Percentiles rank a stretch among this genome's conserved stretches.
These are phyloP conservation scores for Huntiella savannae DNA, from an alignment of 2,329 filamentous ascomycete species.

Conservation along the genomic window DNA sequence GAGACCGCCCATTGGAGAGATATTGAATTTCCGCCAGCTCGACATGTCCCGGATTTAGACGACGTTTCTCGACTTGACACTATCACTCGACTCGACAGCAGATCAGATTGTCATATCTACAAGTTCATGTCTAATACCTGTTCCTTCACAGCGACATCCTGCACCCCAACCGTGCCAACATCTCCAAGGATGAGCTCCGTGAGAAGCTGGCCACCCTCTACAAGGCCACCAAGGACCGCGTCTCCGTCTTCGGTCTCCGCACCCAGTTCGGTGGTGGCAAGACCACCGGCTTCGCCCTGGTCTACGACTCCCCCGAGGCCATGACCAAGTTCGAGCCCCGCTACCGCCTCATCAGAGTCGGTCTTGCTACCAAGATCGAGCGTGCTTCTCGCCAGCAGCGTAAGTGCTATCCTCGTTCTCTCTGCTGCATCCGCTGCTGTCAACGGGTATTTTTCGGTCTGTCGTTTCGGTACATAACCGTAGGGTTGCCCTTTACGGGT, in stretches of 20 bases:
- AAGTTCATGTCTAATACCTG: slow-evolving; percentile 13
- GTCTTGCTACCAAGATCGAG: slow-evolving; percentile 85
- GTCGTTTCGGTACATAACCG: not conserved
- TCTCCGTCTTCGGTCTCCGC: slow-evolving; percentile 94
- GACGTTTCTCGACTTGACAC: too few species aligned
- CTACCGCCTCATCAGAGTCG: slow-evolving; percentile 91
- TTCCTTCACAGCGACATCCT: slow-evolving; percentile 68
- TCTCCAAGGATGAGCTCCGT: slow-evolving; percentile 97
- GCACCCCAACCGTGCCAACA: slow-evolving; percentile 94
- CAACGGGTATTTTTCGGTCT: slow-evolving; percentile 2
- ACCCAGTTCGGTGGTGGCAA: slow-evolving; percentile 99
- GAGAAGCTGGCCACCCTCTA: slow-evolving; percentile 87
- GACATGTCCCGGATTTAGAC: too few species aligned
- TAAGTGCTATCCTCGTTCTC: slow-evolving; percentile 37
- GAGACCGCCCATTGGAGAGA: too few species aligned
- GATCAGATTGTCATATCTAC: not conserved
- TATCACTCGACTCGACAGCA: too few species aligned
- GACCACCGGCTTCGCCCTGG: slow-evolving; percentile 94
- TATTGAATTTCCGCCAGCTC: too few species aligned
- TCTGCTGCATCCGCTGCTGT: slow-evolving; percentile 8
- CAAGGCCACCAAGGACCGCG: slow-evolving; percentile 95
- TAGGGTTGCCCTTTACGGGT: not conserved
- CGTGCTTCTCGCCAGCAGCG: slow-evolving; percentile 96
- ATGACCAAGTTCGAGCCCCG: slow-evolving; percentile 99
- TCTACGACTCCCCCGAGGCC: slow-evolving; percentile 96